Base-by-base conservation (phyloP, 176 grass and related monocot genomes). In the Zoysia pacifica region DNA sequence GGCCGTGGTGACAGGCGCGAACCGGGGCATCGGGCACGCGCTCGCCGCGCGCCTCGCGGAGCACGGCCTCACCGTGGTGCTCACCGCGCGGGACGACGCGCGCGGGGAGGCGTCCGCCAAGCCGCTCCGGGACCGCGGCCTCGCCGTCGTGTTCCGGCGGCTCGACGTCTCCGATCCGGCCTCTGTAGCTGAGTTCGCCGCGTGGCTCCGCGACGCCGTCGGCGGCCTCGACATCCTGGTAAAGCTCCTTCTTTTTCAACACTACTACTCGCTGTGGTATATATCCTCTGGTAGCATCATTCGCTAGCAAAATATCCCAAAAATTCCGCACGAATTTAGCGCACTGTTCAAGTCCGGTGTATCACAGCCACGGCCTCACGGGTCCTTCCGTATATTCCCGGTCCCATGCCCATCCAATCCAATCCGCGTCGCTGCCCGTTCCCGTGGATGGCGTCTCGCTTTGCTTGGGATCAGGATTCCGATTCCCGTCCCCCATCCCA, bases 211-310 rank as follows among this genome's bases (percentile, higher is more conserved):
- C 60, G 62, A 71, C 36, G 51, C 41, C 40, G 7, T 92, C 83
- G 89, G 89, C 74, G 83, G 87, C 5, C 76, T 97, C 74, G 94
- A 97, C 79, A 92, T 97, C 80, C 91, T 97, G 74, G 94, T 94
- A 56, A 82, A 11, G 4, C 46, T 28, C 28, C 28, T 0, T 28
- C 49, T 9, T 36, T n/a, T 47, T 35, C 46, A 28, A 28, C 45
- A 7, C 8, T 47, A 47, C 28, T 28, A 28, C 28, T 28, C 28
- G 28, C 28, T 28, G 28, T 28, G 28, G 28, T 28, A 7, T 5
- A 7, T 6, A 6, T 47, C 45, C 8, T 47, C 8, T 47, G 5
- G 45, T 7, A 47, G 45, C 1, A 28, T 28, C 28, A 28, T 28
- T 28, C 28, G 28, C 28, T 28, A 28, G 28, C 28, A 47, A 47